phyloP scores from a whole-genome alignment of 2,329 filamentous ascomycete genomes.

The Colletotrichum chrysophilum region DNA sequence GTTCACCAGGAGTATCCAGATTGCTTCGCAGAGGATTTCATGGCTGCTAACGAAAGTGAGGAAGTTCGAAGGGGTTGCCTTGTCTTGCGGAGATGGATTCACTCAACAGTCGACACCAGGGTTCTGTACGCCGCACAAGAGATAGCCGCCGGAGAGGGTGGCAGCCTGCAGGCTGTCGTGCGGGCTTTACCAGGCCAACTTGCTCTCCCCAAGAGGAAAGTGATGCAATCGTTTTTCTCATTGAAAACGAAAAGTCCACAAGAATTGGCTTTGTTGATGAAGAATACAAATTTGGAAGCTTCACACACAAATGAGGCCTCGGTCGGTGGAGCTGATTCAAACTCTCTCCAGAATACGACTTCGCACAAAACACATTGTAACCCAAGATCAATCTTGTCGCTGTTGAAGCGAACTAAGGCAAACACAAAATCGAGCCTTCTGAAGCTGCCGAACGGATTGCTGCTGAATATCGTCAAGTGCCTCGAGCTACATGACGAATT shows the following conservation, averaged over 20 bases:
- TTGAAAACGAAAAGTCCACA: background rate
- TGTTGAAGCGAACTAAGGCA: background rate
- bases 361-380: background rate
- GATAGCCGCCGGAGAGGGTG: background rate
- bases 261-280: background rate
- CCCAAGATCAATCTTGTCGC: accelerated
- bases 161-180: background rate
- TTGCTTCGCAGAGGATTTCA: background rate
- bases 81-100: background rate
- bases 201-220: background rate
- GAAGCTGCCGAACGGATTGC: background rate
- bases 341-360: no score
- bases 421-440: background rate
- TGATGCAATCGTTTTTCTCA: background rate
- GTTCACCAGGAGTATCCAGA: background rate
- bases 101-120: background rate
- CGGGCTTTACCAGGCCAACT: background rate
- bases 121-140: background rate
- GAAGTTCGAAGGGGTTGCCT: background rate
- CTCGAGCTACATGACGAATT: background rate
- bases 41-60: background rate
- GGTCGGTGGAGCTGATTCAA: no score
- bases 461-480: background rate
- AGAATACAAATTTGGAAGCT: background rate
- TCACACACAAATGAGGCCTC: accelerated